Evolutionary conservation across 352 stramenopile genomes (phyloP).

Genomic region (Phytopythium oedochilum): DNA sequence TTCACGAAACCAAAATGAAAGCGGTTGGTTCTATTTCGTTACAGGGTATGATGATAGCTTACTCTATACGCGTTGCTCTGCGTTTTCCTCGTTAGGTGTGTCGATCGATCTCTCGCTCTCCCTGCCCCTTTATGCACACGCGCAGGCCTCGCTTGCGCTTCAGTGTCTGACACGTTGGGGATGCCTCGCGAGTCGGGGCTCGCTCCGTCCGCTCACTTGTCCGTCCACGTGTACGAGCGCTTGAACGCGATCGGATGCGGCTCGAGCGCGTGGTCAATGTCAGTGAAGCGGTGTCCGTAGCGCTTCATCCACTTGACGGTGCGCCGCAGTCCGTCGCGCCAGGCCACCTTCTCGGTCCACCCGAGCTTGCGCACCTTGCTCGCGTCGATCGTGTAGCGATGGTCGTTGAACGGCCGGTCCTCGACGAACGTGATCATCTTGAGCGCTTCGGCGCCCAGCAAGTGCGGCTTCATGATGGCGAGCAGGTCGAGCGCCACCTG

Average conservation of each 20-base stretch:
- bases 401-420: slow-evolving; percentile 98
- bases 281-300: slow-evolving; percentile 70
- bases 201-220: slow-evolving; percentile 1
- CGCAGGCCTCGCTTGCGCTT: background rate
- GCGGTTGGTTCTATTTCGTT: slow-evolving; percentile 5
- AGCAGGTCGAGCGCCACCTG: slow-evolving; percentile 91
- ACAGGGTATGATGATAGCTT: background rate
- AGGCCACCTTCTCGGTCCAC: slow-evolving; percentile 92
- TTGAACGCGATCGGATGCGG: slow-evolving; percentile 75
- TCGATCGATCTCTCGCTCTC: too few species aligned
- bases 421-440: slow-evolving; percentile 60
- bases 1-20: slow-evolving; percentile 7
- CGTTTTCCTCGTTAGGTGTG: background rate
- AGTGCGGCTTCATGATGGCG: slow-evolving; percentile 39
- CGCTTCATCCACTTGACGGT: slow-evolving; percentile 91
- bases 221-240: slow-evolving; percentile 45
- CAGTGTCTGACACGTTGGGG: too few species aligned
- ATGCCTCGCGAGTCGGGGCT: too few species aligned
- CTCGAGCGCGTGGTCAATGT: slow-evolving; percentile 82
- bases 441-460: slow-evolving; percentile 30
- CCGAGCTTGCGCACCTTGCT: slow-evolving; percentile 88
- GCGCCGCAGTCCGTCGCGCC: slow-evolving; percentile 89
- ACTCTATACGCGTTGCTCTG: slow-evolving; percentile 1
- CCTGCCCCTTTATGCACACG: too few species aligned
- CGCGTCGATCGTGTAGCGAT: slow-evolving; percentile 96